Conservation (phyloP, 164 flowering plant species). For the Brasenia schreberi region DNA sequence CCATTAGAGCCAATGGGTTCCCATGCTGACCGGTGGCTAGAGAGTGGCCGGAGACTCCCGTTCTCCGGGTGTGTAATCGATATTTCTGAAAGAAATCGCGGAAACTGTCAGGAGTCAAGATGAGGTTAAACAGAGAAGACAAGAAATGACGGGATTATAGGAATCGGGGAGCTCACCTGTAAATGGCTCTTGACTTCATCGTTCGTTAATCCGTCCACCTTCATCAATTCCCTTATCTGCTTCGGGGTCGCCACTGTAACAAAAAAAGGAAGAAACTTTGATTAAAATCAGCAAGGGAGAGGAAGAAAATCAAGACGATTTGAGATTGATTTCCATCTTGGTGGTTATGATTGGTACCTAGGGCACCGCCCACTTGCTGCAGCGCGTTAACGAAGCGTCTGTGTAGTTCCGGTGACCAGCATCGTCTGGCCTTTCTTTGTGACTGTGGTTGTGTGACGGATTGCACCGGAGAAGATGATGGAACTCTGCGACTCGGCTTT, state of each 20-base stretch:
- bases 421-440: slow-evolving; percentile 67
- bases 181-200: slow-evolving; percentile 98
- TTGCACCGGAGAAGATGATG: not conserved
- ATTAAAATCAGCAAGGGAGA: not conserved
- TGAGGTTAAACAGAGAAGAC: slow-evolving; percentile 2
- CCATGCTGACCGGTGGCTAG: not conserved
- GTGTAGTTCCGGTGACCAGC: slow-evolving; percentile 94
- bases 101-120: not conserved
- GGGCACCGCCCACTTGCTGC: slow-evolving; percentile 77
- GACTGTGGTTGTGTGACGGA: not conserved
- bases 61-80: not conserved
- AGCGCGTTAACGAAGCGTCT: slow-evolving; percentile 64
- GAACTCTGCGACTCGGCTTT: not conserved
- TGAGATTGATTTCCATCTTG: not conserved
- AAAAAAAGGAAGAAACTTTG: not conserved
- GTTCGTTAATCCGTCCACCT: slow-evolving; percentile 83
- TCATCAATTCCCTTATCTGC: slow-evolving; percentile 88
- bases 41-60: not conserved
- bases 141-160: not conserved
- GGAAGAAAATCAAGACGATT: not conserved
- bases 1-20: not conserved
- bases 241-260: slow-evolving; percentile 81
- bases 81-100: not conserved
- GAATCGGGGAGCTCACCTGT: slow-evolving; percentile 35
- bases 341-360: slow-evolving; percentile 28